Evolutionary conservation across 306 rosid species (phyloP), one percentile per base, ranked within the genome.

Genomic region (Cajanus cajan): DNA sequence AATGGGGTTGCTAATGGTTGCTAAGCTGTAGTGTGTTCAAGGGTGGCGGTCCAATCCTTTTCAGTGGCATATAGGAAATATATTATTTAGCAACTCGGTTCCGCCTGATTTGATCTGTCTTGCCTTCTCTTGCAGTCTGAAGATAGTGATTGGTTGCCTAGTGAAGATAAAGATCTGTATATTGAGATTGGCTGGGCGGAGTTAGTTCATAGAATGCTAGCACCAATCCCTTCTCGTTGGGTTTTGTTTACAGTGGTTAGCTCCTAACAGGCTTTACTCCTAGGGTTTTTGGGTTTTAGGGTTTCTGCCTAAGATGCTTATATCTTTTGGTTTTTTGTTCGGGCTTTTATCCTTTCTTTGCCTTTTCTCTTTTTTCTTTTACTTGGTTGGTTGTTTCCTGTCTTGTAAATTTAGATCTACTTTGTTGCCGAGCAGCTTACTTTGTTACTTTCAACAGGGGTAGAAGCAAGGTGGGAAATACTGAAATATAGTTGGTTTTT

Each of bases 391-490:
- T 44, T 63, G 77, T 88, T 92, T 88, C 97, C 93, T 86, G 51
- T 84, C 93, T 84, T 88, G 94, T 94, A 94, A 88, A 87, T 90
- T 91, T 83, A 70, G 90, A 47, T 79, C 90, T 82, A 84, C 85
- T 72, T 82, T 65, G 81, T 85, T 68, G 90, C 80, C 63, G 88
- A 83, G 90, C 83, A 79, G 79, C 80, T 79, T 83, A 66, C 87
- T 79, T 86, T 89, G 83, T 88, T 75, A 80, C 73, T 88, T 80
- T 84, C 81, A 73, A 83, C 92, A 77, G 90, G 83, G 93, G 89
- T 88, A 87, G 94, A 84, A 85, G 89, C 93, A 89, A 87, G 97
- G 86, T 88, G 90, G 97, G 97, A 88, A 83, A 87, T 88, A 87
- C 80, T 87, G 87, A 90, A 89, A 86, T 90, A 90, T 88, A 90